These are phyloP conservation scores for Candida dajiaensis DNA, from an alignment of 805 yeast species.

Conservation along the genomic window DNA sequence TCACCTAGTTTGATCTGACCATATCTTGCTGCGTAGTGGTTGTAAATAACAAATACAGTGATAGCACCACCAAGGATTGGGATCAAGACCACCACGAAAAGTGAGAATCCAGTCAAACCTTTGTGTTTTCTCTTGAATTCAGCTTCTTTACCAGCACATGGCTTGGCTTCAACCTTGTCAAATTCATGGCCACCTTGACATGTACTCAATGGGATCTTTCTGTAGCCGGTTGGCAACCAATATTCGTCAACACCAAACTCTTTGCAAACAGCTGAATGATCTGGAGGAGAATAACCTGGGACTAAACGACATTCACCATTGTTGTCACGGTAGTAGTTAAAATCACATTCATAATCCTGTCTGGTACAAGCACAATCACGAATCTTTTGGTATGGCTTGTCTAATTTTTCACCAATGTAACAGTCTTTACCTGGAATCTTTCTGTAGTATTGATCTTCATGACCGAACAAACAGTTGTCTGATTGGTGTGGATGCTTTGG, in stretches of 20 bases:
- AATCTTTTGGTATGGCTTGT: conserved; percentile 47
- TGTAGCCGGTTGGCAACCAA: conserved; percentile 88
- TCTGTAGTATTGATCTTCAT: conserved; percentile 52
- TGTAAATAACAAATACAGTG: conserved; percentile 68
- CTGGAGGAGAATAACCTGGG: conserved; percentile 63
- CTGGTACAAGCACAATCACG: conserved; percentile 81
- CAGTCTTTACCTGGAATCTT: conserved; percentile 56
- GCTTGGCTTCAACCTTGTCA: conserved; percentile 55
- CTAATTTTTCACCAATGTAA: conserved; percentile 57
- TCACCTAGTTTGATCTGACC: conserved; percentile 86
- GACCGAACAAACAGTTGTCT: conserved; percentile 65
- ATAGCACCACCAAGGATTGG: conserved; percentile 49
- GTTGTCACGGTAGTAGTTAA: conserved; percentile 58
- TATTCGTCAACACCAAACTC: conserved; percentile 56
- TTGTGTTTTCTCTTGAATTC: conserved; percentile 51
- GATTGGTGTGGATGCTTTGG: conserved; percentile 50
- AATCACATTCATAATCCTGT: conserved; percentile 91
- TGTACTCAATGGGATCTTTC: conserved; percentile 78
- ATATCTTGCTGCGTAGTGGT: conserved; percentile 71
- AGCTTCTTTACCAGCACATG: conserved; percentile 85
- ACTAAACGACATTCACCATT: conserved; percentile 87
- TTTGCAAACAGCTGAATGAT: conserved; percentile 57
- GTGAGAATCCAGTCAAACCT: conserved; percentile 49
- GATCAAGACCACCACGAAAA: conserved; percentile 47
- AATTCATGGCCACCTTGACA: conserved; percentile 76